Base-by-base conservation (phyloP, 345 rosid genomes). In the Zanthoxylum bungeanum region DNA sequence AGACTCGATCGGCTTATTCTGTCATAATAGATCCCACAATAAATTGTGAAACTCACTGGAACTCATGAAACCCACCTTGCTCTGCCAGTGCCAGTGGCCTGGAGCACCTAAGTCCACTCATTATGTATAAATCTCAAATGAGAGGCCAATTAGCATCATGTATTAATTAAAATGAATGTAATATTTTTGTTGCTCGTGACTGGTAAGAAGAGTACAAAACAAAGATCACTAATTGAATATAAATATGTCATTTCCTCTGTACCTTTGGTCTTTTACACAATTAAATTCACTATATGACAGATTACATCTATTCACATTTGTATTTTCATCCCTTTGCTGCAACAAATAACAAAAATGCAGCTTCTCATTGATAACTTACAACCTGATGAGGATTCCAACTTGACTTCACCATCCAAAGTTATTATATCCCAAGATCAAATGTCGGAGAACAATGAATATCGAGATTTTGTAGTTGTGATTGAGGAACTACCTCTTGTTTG, bases 341-440 rank as follows among this genome's bases (percentile, higher is more conserved):
- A 44, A 44, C 49, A 44, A 44, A 44, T 14, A 42, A 42, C 36
- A 12, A 2, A 12, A 42, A 42, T 42, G 49, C 19, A 44, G 6
- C 49, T 44, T 44, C 49, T 44, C 47, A 14, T 34, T 14, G 51
- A 60, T 31, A 70, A 60, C 21, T 70, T 60, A 70, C 73, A 51
- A 24, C 11, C 50, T 25, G 34, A 4, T 53, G 36, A 56, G 60
- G 40, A 9, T n/a, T 36, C 39, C 19, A 50, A 19, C 42, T 10
- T 40, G 7, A 10, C n/a, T 4, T 25, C 24, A 4, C 21, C 58
- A 33, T n/a, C 19, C 46, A 28, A 66, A 57, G 58, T 74, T 74
- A 80, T 82, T 80, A 85, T 66, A 93, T 79, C 66, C 98, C 97
- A 72, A 94, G 97, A 85, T 94, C 98, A 75, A 94, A 94, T 25